Base-by-base conservation (phyloP, 768 basidiomycete species). In the Gelatoporia subvermispora region DNA sequence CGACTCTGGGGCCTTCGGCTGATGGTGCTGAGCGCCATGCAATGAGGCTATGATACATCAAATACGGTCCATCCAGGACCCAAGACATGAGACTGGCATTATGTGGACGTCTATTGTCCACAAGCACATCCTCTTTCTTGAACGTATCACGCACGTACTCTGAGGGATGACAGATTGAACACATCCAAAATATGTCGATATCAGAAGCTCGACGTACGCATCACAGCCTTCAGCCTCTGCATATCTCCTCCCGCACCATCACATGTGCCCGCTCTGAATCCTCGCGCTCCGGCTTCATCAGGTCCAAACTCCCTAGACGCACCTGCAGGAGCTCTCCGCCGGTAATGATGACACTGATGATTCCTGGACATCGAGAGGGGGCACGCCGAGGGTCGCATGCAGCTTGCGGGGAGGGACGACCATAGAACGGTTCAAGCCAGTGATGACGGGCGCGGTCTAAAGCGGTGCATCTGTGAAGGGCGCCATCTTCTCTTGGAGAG, bases 371-470 rank as follows among this genome's bases (percentile, higher is more conserved):
- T 43, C 62, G 28, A 88, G 78, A 0, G 76, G 65, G 83, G 89
- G 84, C 1, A 88, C 85, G 1, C 86, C 87, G 2, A 90, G 66
- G 0, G 87, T 89, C 48, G 89, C 64, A 62, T 90, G 87, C 37
- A 88, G 65, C n/a, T 85, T 63, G 9, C 75, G 71, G 0, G 73
- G 65, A 8, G 70, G 70, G 47, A 88, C 73, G 45, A 85, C 63
- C 54, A 89, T 78, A 2, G 76, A 71, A 8, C 57, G 58, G 63
- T 90, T 82, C 3, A 90, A 68, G 0, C 88, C 88, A 0, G 64
- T 53, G 20, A 72, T 68, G 7, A 65, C 51, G 1, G 70, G 69
- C 3, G 50, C 48, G 22, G 53, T 46, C 3, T 43, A 45, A 8
- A 71, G 65, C 38, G 70, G 59, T n/a, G 61, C 57, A 21, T 51